Evolutionary conservation across 345 rosid species (phyloP).

Genomic region (Microcos paniculata): DNA sequence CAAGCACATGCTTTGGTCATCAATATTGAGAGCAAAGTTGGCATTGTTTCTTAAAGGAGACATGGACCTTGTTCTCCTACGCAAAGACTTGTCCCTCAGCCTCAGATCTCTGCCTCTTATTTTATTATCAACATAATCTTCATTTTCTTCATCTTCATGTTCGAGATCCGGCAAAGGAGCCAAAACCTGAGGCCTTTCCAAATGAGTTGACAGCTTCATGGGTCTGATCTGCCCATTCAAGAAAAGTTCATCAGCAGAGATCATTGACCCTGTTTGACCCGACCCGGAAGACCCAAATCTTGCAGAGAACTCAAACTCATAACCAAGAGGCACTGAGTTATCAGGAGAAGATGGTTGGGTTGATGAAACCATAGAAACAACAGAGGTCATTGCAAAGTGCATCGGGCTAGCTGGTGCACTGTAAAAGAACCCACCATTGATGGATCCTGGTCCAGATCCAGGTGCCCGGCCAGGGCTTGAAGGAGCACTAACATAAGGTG

Average conservation of each 20-base stretch:
- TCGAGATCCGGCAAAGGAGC: conserved; percentile 75
- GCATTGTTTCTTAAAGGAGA: conserved; percentile 65
- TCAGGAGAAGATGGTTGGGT: conserved; percentile 33
- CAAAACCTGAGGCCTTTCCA: conserved; percentile 76
- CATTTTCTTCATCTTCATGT: conserved; percentile 49
- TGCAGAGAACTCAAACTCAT: conserved; percentile 89
- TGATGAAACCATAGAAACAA: conserved; percentile 18
- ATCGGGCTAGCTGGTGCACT: conserved; percentile 96
- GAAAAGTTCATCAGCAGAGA: conserved; percentile 91
- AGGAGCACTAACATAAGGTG: conserved; percentile 96
- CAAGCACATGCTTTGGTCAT: conserved; percentile 11
- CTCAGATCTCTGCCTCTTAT: conserved; percentile 72
- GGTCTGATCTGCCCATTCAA: conserved; percentile 92
- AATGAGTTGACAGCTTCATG: conserved; percentile 83
- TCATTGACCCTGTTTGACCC: conserved; percentile 60
- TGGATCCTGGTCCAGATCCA: conserved; percentile 28
- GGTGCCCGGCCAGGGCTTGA: conserved; percentile 79
- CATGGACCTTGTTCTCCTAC: conserved; percentile 85
- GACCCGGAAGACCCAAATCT: conserved; percentile 44
- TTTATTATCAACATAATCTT: conserved; percentile 1
- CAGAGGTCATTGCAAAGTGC: conserved; percentile 60
- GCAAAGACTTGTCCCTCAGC: conserved; percentile 59
- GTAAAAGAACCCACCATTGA: conserved; percentile 62
- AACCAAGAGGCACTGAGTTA: conserved; percentile 35
- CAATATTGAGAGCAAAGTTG: conserved; percentile 22